Conservation (phyloP, 768 basidiomycete species). For the Lactarius psammicola region DNA sequence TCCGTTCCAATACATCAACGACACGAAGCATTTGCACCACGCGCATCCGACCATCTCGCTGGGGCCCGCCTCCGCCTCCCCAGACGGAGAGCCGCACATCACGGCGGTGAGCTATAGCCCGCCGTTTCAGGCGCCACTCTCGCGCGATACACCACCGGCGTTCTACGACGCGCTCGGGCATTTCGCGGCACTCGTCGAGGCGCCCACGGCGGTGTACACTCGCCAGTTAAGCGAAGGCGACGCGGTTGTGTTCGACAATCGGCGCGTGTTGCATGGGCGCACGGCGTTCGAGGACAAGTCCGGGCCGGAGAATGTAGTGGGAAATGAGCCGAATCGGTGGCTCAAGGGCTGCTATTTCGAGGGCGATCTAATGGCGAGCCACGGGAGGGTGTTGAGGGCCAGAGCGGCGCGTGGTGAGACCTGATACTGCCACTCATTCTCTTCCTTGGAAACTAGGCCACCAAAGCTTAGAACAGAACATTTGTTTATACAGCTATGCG, state of each 20-base stretch:
- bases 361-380: slow-evolving; percentile 61
- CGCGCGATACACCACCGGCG: slow-evolving; percentile 47
- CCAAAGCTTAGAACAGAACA: neutral
- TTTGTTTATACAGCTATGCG: neutral
- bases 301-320: slow-evolving; percentile 32
- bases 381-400: slow-evolving; percentile 50
- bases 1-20: slow-evolving; percentile 90
- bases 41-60: slow-evolving; percentile 78
- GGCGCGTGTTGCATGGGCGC: slow-evolving; percentile 84
- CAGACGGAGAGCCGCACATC: slow-evolving; percentile 38
- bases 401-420: slow-evolving; percentile 13
- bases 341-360: slow-evolving; percentile 86
- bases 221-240: slow-evolving; percentile 81
- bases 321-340: slow-evolving; percentile 65
- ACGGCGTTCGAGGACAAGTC: slow-evolving; percentile 61
- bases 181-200: slow-evolving; percentile 61
- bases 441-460: neutral
- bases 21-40: slow-evolving; percentile 75
- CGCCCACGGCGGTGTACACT: slow-evolving; percentile 49
- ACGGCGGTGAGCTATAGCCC: slow-evolving; percentile 87
- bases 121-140: slow-evolving; percentile 87
- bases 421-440: neutral
- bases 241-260: slow-evolving; percentile 88
- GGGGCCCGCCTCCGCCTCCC: slow-evolving; percentile 26
- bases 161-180: slow-evolving; percentile 62